Evolutionary conservation across 352 stramenopile genomes (phyloP).

Genomic region (Globisporangium splendens): DNA sequence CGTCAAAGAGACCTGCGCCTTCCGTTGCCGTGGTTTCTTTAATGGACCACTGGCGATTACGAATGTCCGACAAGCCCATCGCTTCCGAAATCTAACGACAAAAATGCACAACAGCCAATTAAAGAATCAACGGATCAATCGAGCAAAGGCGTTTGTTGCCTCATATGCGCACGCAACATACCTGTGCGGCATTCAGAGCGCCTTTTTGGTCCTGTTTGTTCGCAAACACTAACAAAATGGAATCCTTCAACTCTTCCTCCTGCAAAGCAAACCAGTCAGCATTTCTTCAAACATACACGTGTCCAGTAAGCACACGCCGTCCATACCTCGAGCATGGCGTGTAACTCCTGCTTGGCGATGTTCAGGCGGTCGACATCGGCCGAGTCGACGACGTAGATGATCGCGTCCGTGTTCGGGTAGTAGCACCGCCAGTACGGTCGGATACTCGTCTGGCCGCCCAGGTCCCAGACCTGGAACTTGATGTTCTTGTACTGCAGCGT

Average conservation of each 20-base stretch:
- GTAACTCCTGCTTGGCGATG: constrained; percentile 97
- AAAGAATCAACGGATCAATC: background rate
- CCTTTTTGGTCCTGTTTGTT: constrained; percentile 99
- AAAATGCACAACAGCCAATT: background rate
- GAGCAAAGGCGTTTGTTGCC: background rate
- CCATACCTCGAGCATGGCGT: constrained; percentile 94
- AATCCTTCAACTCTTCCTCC: constrained; percentile 99
- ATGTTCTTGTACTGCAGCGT: constrained; percentile 92
- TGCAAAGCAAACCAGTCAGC: constrained; percentile 19
- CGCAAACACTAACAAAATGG: constrained; percentile 98
- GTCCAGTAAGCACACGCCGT: background rate
- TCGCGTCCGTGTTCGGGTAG: constrained; percentile 98
- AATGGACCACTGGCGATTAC: constrained; percentile 99
- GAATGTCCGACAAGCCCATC: constrained; percentile 96
- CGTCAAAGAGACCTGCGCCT: constrained; percentile 98
- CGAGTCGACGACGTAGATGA: constrained; percentile 96
- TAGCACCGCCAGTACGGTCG: constrained; percentile 99
- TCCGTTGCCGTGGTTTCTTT: constrained; percentile 98
- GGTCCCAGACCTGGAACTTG: constrained; percentile 99
- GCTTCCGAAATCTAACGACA: constrained; percentile 95
- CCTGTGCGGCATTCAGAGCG: constrained; percentile 85
- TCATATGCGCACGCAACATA: constrained; percentile 18
- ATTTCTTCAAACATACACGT: background rate
- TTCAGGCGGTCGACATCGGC: constrained; percentile 96
- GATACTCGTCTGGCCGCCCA: constrained; percentile 99